phyloP scores from a whole-genome alignment of 2,329 filamentous ascomycete species.

The Fusarium proliferatum region DNA sequence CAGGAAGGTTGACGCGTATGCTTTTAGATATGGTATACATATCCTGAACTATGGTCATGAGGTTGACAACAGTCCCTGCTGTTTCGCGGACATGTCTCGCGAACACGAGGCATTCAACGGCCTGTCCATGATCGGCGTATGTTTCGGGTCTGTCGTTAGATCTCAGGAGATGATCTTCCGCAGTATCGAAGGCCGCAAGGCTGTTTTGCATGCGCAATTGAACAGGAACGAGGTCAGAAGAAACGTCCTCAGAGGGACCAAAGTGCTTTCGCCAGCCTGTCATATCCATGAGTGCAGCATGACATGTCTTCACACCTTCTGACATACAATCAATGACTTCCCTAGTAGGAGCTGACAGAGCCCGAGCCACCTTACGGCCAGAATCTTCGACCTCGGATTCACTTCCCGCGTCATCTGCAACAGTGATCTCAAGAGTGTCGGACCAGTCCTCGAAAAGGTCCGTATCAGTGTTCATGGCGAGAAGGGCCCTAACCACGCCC shows the following conservation, averaged over 20 bases:
- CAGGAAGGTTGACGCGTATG: constrained; percentile 60
- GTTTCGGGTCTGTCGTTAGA: constrained; percentile 58
- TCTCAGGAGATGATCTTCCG: constrained; percentile 59
- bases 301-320: constrained; percentile 57
- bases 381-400: constrained; percentile 28
- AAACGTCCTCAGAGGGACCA: constrained; percentile 56
- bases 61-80: constrained; percentile 58
- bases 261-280: constrained; percentile 62
- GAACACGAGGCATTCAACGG: constrained; percentile 66
- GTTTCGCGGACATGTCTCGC: constrained; percentile 65
- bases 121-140: constrained; percentile 60
- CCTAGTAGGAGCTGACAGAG: constrained; percentile 59
- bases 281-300: constrained; percentile 65
- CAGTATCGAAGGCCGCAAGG: constrained; percentile 59
- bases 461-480: constrained; percentile 63
- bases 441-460: constrained; percentile 55
- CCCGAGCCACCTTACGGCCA: constrained; percentile 39
- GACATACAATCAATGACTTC: constrained; percentile 60
- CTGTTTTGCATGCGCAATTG: constrained; percentile 55
- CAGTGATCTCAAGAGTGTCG: constrained; percentile 23
- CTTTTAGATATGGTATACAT: constrained; percentile 57
- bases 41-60: constrained; percentile 59
- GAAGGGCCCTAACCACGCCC: constrained; percentile 63
- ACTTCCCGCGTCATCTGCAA: constrained; percentile 12
- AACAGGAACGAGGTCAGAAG: constrained; percentile 55